phyloP scores from a whole-genome alignment of 352 stramenopile species.

The Phytophthora cryptogea region DNA sequence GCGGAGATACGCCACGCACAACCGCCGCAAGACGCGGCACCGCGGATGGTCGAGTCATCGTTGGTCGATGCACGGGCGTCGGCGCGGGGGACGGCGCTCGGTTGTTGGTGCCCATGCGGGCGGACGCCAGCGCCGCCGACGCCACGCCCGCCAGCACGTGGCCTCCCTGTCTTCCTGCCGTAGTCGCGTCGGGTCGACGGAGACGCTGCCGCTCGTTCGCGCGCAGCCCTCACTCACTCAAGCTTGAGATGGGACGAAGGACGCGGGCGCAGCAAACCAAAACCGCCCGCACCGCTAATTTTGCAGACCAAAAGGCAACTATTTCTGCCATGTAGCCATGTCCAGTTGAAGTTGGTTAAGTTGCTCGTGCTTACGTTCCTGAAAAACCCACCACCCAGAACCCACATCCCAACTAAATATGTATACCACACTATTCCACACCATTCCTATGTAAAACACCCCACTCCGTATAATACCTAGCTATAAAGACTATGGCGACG shows the following conservation, averaged over 20 bases:
- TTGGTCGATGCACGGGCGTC: background rate
- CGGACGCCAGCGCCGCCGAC: constrained; percentile 15
- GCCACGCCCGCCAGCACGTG: constrained; percentile 23
- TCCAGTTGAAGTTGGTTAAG: background rate
- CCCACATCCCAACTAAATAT: too few species aligned
- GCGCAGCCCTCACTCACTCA: constrained; percentile 1
- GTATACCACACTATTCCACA: too few species aligned
- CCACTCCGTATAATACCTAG: too few species aligned
- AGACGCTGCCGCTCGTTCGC: background rate
- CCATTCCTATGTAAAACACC: too few species aligned
- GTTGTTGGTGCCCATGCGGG: constrained; percentile 11
- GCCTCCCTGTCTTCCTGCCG: constrained; percentile 24
- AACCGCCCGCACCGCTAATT: constrained; percentile 4
- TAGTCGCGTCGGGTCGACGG: constrained; percentile 5
- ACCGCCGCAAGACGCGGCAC: constrained; percentile 22
- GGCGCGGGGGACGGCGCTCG: background rate
- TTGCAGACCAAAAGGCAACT: background rate
- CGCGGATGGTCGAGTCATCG: background rate
- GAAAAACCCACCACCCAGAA: too few species aligned
- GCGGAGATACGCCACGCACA: constrained; percentile 25
- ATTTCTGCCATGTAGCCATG: constrained; percentile 1
- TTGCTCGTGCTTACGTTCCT: background rate
- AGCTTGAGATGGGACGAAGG: background rate
- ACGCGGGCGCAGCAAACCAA: background rate
- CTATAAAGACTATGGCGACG: constrained; percentile 44